Percentiles rank a stretch among this genome's conserved stretches.
phyloP scores from a whole-genome alignment of 768 basidiomycete species.

The Boletus edulis region DNA sequence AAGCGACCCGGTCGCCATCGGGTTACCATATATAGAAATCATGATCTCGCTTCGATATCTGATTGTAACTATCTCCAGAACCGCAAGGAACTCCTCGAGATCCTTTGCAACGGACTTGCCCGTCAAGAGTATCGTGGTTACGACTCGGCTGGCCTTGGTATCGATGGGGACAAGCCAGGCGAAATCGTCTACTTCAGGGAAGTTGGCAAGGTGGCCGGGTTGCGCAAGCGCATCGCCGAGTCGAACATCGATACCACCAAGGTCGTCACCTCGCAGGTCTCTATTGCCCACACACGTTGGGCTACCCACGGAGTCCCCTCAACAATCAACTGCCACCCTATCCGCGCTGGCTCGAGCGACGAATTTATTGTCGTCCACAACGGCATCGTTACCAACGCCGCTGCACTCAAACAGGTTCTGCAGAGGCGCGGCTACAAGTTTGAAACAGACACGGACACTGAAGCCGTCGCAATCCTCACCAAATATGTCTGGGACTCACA shows the following conservation, averaged over 20 bases:
- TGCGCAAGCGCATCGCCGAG: constrained; percentile 84
- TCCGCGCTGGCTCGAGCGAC: constrained; percentile 72
- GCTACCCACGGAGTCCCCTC: constrained; percentile 95
- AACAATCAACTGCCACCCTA: constrained; percentile 90
- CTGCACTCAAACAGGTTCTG: constrained; percentile 85
- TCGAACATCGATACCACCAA: constrained; percentile 72
- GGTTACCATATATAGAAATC: constrained; percentile 22
- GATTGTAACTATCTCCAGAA: constrained; percentile 45
- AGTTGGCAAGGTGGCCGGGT: constrained; percentile 93
- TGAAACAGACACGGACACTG: constrained; percentile 95
- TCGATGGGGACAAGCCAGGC: constrained; percentile 87
- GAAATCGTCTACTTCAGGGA: constrained; percentile 89
- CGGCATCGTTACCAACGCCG: constrained; percentile 95
- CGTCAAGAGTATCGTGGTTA: constrained; percentile 98
- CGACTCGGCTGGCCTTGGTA: constrained; percentile 87
- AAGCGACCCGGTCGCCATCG: no score
- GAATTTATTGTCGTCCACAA: constrained; percentile 98
- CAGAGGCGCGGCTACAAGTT: constrained; percentile 96
- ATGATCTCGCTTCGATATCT: constrained; percentile 9
- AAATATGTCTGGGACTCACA: constrained; percentile 98
- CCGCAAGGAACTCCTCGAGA: constrained; percentile 88
- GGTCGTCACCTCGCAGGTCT: constrained; percentile 81
- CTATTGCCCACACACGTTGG: constrained; percentile 99
- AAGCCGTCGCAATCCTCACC: constrained; percentile 92
- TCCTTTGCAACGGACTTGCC: constrained; percentile 85